These are phyloP conservation scores for Herpetomonas tarakana DNA, from an alignment of 208 protist species.

Conservation along the genomic window DNA sequence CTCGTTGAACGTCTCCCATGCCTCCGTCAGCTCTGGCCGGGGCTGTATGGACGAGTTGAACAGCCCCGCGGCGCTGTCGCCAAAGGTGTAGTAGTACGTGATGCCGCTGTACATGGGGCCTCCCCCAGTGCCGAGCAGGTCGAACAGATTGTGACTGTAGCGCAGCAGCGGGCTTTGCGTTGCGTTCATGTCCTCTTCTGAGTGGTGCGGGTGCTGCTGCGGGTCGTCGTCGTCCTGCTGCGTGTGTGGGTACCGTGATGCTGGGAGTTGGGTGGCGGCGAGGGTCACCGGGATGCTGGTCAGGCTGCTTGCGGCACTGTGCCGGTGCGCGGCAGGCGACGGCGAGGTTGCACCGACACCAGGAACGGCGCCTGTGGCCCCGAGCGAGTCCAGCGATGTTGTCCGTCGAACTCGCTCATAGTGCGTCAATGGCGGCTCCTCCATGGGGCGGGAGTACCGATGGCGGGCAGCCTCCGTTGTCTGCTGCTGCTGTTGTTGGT, in stretches of 20 bases:
- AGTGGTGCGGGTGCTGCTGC: neutral
- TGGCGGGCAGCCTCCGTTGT: no score
- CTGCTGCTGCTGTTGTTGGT: neutral
- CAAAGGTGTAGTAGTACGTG: constrained; percentile 58
- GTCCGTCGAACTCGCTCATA: neutral
- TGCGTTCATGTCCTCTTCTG: neutral
- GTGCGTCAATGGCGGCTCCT: neutral
- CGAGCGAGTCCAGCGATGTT: neutral
- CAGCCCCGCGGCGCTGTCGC: constrained; percentile 41
- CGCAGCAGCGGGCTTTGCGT: neutral
- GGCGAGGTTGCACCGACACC: neutral
- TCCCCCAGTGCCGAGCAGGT: constrained; percentile 32
- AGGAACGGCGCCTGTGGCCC: neutral
- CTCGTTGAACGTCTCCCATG: constrained; percentile 19
- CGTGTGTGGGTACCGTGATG: neutral
- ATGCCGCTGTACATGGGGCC: constrained; percentile 42
- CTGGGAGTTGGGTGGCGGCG: neutral
- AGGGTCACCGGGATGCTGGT: neutral
- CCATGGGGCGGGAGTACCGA: no score
- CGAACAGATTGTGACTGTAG: constrained; percentile 28
- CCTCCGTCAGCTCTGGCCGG: constrained; percentile 29
- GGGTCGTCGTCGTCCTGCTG: no score
- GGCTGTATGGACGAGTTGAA: constrained; percentile 54
- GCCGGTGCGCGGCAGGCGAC: no score
- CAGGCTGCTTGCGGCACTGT: neutral